phyloP scores from a whole-genome alignment of 768 basidiomycete genomes.

The Crucibulum laeve region DNA sequence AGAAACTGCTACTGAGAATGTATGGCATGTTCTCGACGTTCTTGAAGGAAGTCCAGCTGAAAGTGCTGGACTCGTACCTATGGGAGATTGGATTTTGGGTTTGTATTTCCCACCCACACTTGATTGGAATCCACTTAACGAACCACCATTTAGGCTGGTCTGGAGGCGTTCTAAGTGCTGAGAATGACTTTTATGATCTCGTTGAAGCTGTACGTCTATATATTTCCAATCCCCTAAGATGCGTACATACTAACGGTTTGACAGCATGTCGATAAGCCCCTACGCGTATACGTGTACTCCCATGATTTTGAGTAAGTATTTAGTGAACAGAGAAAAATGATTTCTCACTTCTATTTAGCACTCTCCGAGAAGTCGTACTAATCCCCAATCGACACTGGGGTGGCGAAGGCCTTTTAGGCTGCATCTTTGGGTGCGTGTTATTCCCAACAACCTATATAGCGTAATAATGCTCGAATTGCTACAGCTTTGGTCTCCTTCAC shows the following conservation, averaged over 20 bases:
- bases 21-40: constrained; percentile 98
- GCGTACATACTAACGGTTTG: background rate
- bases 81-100: constrained; percentile 56
- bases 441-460: background rate
- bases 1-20: constrained; percentile 81
- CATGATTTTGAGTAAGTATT: constrained; percentile 87
- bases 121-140: background rate
- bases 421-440: constrained; percentile 82
- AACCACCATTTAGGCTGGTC: constrained; percentile 77
- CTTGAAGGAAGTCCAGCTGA: constrained; percentile 95
- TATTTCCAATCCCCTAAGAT: background rate
- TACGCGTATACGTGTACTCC: constrained; percentile 94
- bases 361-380: constrained; percentile 87
- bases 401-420: constrained; percentile 91
- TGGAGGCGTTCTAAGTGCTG: constrained; percentile 84
- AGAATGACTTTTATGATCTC: constrained; percentile 95
- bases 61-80: constrained; percentile 93
- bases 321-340: constrained; percentile 1
- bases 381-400: constrained; percentile 98
- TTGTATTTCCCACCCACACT: constrained; percentile 2
- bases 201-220: constrained; percentile 76
- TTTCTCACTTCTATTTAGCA: constrained; percentile 40
- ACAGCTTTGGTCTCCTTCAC: constrained; percentile 86
- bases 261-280: constrained; percentile 90
- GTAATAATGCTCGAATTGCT: constrained; percentile 5